Evolutionary conservation across 768 basidiomycete species (phyloP), one percentile per base, ranked within the genome.

Genomic region (Suillus subluteus): DNA sequence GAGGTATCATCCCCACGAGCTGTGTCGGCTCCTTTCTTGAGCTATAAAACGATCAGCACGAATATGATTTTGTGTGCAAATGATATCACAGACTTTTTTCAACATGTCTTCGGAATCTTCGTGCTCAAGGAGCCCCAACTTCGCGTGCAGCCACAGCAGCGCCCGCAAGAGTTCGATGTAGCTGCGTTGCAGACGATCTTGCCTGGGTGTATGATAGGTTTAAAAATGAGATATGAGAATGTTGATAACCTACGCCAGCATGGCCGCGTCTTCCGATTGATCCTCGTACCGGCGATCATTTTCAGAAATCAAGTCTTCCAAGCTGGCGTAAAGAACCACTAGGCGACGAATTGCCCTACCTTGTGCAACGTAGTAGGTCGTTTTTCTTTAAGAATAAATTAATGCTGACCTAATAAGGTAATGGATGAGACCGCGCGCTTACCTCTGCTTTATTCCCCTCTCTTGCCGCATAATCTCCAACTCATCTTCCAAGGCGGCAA

Each of bases 331-430:
- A 21, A 62, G 18, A 16, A 32, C 2, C 11, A 43, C 59, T 6
- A 62, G 7, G 35, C 41, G 41, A 30, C 23, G 61, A 32, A 62
- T 62, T 12, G 30, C 61, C 18, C 61, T 40, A 2, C 61, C 61
- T 30, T 43, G 61, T 11, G 40, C 32, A 62, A 62, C 23, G 6
- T 43, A 37, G 32, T n/a, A 59, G 18, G 16, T 26, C 11, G 11
- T 41, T 6, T 62, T 46, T 40, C 37, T 43, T 40, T 46, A 4
- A 8, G 41, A 8, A 30, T 26, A 40, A 43, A 37, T 43, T 2
- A 7, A 41, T 4, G 23, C 23, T 40, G 11, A 3, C 21, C 41
- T 5, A 44, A 7, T 7, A 43, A 15, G 15, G 43, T 18, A 32
- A 26, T 41, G 38, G 16, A 26, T 13, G 9, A 40, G 38, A 40